Percentiles rank a stretch among this genome's conserved stretches.
Conservation (phyloP, 1,139 yeast species). For the Hyphopichia pseudoburtonii region DNA sequence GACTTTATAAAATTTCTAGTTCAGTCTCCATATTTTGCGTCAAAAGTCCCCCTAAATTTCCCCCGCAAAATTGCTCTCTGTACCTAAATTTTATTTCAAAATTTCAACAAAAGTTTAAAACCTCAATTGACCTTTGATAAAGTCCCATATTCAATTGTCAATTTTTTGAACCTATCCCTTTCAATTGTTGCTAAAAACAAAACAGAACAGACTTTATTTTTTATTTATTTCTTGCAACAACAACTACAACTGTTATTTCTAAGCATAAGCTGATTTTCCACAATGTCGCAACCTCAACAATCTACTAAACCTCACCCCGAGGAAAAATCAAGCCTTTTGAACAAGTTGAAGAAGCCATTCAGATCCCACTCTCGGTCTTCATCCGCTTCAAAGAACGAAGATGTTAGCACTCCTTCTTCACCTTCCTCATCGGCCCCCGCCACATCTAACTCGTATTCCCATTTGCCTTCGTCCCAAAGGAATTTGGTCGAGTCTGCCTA, state of each 20-base stretch:
- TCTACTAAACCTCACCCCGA: too few species aligned
- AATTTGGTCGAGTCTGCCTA: slow-evolving; percentile 18
- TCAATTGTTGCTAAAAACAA: too few species aligned
- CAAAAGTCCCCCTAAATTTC: not conserved
- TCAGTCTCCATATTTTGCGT: too few species aligned
- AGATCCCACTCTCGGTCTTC: slow-evolving; percentile 21
- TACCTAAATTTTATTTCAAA: not conserved
- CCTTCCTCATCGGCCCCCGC: slow-evolving; percentile 7
- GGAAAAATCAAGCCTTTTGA: slow-evolving; percentile 22
- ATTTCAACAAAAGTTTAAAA: too few species aligned
- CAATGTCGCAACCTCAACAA: slow-evolving; percentile 10
- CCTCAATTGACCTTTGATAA: too few species aligned
- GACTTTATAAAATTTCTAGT: too few species aligned
- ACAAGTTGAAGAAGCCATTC: slow-evolving; percentile 30
- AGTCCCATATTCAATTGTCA: too few species aligned
- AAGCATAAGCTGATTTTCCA: too few species aligned
- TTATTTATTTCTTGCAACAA: too few species aligned
- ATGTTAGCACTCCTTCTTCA: slow-evolving; percentile 7
- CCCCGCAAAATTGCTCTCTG: not conserved
- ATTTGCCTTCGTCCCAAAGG: not conserved
- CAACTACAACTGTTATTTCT: too few species aligned
- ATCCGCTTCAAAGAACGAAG: slow-evolving; percentile 12
- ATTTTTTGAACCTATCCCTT: too few species aligned
- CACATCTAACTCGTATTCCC: slow-evolving; percentile 6
- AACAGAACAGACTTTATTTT: too few species aligned